A percentile compares a stretch with the other conserved stretches of the same genome.
Evolutionary conservation across 768 basidiomycete species (phyloP).

Genomic region (Boletellus ananas): DNA sequence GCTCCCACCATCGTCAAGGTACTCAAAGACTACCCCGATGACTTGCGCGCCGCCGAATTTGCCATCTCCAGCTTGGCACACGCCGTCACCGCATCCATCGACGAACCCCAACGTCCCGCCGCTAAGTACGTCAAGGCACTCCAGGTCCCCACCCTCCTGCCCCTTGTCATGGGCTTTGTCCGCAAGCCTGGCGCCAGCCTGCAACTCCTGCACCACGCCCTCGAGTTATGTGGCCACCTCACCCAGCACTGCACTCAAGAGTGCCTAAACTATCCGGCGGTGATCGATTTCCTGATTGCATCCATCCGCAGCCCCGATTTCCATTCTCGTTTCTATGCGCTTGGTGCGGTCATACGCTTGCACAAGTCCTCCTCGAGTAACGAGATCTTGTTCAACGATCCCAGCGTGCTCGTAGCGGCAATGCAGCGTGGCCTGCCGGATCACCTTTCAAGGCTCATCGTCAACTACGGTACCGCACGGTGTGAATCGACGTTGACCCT

Average conservation of each 20-base stretch:
- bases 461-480: slow-evolving; percentile 43
- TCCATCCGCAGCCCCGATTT: slow-evolving; percentile 55
- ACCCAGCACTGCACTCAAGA: slow-evolving; percentile 44
- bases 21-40: slow-evolving; percentile 48
- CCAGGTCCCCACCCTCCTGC: slow-evolving; percentile 43
- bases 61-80: slow-evolving; percentile 52
- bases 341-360: slow-evolving; percentile 52
- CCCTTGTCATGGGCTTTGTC: slow-evolving; percentile 39
- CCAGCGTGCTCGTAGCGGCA: slow-evolving; percentile 41
- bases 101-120: slow-evolving; percentile 36
- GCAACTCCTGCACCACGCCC: slow-evolving; percentile 49
- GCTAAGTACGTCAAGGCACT: slow-evolving; percentile 38
- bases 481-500: slow-evolving; percentile 49
- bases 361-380: slow-evolving; percentile 40
- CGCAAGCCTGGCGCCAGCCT: slow-evolving; percentile 41
- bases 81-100: slow-evolving; percentile 42
- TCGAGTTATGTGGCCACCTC: slow-evolving; percentile 43
- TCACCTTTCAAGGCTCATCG: slow-evolving; percentile 44
- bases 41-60: slow-evolving; percentile 47
- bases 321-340: slow-evolving; percentile 46
- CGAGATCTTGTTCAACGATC: slow-evolving; percentile 48
- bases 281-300: slow-evolving; percentile 51
- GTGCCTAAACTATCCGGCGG: slow-evolving; percentile 41
- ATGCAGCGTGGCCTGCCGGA: slow-evolving; percentile 42
- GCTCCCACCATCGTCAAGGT: slow-evolving; percentile 41